Conservation (phyloP, 208 protist species). For the Leishmania aethiopica region DNA sequence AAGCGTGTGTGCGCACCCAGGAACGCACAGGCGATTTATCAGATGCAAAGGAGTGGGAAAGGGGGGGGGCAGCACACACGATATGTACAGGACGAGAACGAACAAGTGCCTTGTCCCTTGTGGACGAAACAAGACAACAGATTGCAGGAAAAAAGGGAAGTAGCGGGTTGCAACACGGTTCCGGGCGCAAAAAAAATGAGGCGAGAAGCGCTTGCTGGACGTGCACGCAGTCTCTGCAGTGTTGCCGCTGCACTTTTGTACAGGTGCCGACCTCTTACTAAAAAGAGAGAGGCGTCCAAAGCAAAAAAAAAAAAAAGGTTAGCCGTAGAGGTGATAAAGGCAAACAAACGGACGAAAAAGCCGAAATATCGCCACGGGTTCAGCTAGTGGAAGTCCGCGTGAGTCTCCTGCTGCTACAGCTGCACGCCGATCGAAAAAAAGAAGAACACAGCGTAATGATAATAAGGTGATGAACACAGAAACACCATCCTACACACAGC, state of each 20-base stretch:
- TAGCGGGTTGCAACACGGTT: not conserved
- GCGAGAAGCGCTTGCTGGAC: not conserved
- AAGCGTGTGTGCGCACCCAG: not conserved
- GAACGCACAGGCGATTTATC: too few species aligned
- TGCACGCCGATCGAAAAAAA: not conserved
- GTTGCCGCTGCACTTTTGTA: not conserved
- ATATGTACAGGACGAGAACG: not conserved
- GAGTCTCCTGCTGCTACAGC: not conserved
- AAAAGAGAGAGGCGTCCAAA: too few species aligned
- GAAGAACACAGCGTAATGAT: not conserved
- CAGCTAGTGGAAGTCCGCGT: not conserved
- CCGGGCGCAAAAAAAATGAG: not conserved
- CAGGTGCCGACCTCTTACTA: not conserved
- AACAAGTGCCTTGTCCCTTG: not conserved
- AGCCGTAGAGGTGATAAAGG: not conserved
- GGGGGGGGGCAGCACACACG: not conserved
- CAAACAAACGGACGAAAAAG: not conserved
- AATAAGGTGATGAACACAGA: not conserved
- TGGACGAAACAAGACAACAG: not conserved
- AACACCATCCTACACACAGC: not conserved
- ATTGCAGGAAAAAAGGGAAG: not conserved
- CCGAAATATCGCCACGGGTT: not conserved
- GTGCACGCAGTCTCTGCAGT: not conserved
- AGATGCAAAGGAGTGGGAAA: not conserved
- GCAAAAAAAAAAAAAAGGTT: not conserved